Evolutionary conservation across 768 basidiomycete genomes (phyloP), one percentile per base, ranked within the genome.

Genomic region (Suillus americanus): DNA sequence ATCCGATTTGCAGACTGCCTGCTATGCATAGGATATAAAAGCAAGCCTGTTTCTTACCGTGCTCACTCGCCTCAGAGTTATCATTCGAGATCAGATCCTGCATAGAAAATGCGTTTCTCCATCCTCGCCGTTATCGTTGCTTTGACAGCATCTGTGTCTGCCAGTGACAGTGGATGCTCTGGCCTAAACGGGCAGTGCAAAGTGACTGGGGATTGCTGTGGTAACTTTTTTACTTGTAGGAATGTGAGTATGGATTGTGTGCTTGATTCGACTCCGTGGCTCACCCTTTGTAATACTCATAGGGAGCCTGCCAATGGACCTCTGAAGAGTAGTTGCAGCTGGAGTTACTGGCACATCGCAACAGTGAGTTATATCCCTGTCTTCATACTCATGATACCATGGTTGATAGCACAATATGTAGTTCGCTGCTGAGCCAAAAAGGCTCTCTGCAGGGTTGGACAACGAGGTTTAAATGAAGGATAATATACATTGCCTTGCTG

Each of bases 151-250:
- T 55, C 54, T 56, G 16, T 38, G n/a, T 23, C 35, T 16, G 37
- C 35, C 30, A 30, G 30, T 30, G 30, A 30, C 30, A 30, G 30
- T 4, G 30, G 1, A 37, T 35, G 53, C 20, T 12, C 13, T 37
- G 0, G 2, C n/a, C 12, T 23, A 14, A 0, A 4, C 3, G 12
- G 3, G 13, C 1, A 0, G 0, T 35, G 54, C 35, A 8, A 3
- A 23, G 0, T 0, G 6, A 14, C 7, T 3, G 1, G 1, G 1
- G 14, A 53, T 30, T 53, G 51, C 9, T 53, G 51, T 28, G 28
- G 9, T 53, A 10, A 18, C 28, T 30, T 30, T 53, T 30, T 3
- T 10, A 5, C 4, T 30, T 53, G 51, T 20, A 20, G 0, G 28
- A 1, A 1, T n/a, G 54, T 55, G 54, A 55, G 54, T 14, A 55